A percentile compares a stretch with the other conserved stretches of the same genome.
Conservation (phyloP, 2,329 filamentous ascomycete genomes). For the Thelonectria blattea region DNA sequence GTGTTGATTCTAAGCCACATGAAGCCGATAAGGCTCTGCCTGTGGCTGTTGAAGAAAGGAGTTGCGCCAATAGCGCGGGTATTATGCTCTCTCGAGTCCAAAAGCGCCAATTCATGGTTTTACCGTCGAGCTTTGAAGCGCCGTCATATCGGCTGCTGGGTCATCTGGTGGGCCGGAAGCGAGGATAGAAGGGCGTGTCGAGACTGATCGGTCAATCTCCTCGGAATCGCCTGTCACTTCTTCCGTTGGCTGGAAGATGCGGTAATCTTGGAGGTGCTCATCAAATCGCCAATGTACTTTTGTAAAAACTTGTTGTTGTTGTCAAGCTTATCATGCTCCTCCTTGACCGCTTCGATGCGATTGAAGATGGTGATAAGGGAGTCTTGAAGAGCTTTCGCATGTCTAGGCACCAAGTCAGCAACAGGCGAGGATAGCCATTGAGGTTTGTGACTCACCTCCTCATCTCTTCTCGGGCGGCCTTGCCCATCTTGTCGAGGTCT, state of each 20-base stretch:
- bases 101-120: conserved; percentile 30
- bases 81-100: conserved; percentile 39
- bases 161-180: not conserved
- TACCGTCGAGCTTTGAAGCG: conserved; percentile 23
- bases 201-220: not conserved
- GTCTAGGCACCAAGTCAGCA: conserved; percentile 57
- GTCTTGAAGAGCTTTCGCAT: conserved; percentile 87
- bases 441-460: conserved; percentile 54
- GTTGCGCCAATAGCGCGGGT: conserved; percentile 38
- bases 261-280: conserved; percentile 81
- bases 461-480: conserved; percentile 75
- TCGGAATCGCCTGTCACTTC: conserved; percentile 50
- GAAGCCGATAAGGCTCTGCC: conserved; percentile 12
- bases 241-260: conserved; percentile 59
- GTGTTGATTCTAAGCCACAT: conserved; percentile 22
- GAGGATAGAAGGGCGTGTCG: not conserved
- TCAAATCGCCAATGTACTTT: conserved; percentile 96
- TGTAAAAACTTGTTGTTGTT: conserved; percentile 97
- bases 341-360: conserved; percentile 90
- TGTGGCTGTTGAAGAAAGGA: conserved; percentile 21
- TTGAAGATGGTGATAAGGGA: conserved; percentile 89
- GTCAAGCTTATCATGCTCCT: conserved; percentile 95
- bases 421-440: conserved; percentile 9
- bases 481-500: conserved; percentile 85
- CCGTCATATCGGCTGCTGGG: conserved; percentile 12